Evolutionary conservation across 1,284 basidiomycete species (phyloP).

Genomic region (Leccinum pallidistipes): DNA sequence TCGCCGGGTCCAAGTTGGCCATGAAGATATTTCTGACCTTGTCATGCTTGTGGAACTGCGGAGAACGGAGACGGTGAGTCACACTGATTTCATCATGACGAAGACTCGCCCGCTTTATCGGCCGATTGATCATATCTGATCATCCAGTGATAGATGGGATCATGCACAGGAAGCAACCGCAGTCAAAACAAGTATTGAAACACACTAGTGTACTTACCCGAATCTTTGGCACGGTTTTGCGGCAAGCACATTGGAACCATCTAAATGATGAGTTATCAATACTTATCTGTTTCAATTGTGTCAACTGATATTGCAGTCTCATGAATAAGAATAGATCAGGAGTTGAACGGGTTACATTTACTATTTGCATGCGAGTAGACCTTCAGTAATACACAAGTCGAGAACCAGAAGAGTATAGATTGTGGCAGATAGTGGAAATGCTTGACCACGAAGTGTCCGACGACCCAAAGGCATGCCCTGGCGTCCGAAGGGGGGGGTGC

Average conservation of each 20-base stretch:
- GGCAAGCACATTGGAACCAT: neutral
- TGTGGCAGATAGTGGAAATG: constrained; percentile 2
- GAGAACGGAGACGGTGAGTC: too few relatives aligned
- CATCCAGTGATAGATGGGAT: too few relatives aligned
- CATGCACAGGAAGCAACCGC: too few relatives aligned
- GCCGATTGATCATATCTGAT: too few relatives aligned
- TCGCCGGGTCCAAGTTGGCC: too few relatives aligned
- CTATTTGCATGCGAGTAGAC: neutral
- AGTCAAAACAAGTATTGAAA: too few relatives aligned
- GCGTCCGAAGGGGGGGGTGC: neutral
- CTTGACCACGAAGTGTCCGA: neutral
- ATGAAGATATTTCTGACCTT: too few relatives aligned
- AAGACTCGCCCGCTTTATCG: too few relatives aligned
- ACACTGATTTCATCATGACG: too few relatives aligned
- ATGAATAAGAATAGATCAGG: neutral
- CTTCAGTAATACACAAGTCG: neutral
- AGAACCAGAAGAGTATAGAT: neutral
- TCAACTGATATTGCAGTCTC: neutral
- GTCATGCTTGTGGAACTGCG: too few relatives aligned
- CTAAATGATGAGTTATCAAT: neutral
- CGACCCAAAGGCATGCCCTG: neutral
- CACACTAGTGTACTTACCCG: neutral
- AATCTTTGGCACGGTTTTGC: neutral
- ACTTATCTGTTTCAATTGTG: neutral
- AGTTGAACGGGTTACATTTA: neutral